Evolutionary conservation across 1,284 basidiomycete species (phyloP).

Genomic region (Boletus smithii): DNA sequence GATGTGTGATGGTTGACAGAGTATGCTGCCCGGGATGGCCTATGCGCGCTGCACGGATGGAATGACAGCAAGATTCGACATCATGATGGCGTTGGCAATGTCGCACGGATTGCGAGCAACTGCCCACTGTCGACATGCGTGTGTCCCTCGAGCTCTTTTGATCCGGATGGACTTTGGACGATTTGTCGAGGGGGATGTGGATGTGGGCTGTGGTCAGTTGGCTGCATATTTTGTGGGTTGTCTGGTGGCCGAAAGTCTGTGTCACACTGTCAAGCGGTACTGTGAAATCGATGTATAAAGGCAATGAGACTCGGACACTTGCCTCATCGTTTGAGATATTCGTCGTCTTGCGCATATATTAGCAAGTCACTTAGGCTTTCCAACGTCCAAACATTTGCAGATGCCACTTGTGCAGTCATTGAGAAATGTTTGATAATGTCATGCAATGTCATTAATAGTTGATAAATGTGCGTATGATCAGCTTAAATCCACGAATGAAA

Average conservation of each 20-base stretch:
- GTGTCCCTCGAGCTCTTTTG: neutral
- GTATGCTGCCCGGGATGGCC: neutral
- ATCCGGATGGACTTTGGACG: neutral
- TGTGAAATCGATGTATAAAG: neutral
- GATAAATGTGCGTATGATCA: constrained; percentile 22
- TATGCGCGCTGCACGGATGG: neutral
- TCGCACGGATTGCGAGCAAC: neutral
- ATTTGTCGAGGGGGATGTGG: neutral
- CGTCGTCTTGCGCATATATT: no score
- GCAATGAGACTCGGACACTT: neutral
- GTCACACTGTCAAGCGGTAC: neutral
- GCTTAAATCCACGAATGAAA: constrained; percentile 24
- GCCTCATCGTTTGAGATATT: no score
- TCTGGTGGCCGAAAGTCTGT: neutral
- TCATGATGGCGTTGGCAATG: neutral
- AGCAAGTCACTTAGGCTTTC: neutral
- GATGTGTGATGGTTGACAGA: neutral
- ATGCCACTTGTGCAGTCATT: neutral
- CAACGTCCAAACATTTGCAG: neutral
- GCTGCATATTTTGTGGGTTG: neutral
- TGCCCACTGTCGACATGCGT: constrained; percentile 6
- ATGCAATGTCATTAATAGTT: constrained; percentile 13
- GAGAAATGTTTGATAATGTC: neutral
- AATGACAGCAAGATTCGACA: neutral
- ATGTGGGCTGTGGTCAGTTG: constrained; percentile 9